Conservation (phyloP, 352 stramenopile species). For the Blastocystis sp. region DNA sequence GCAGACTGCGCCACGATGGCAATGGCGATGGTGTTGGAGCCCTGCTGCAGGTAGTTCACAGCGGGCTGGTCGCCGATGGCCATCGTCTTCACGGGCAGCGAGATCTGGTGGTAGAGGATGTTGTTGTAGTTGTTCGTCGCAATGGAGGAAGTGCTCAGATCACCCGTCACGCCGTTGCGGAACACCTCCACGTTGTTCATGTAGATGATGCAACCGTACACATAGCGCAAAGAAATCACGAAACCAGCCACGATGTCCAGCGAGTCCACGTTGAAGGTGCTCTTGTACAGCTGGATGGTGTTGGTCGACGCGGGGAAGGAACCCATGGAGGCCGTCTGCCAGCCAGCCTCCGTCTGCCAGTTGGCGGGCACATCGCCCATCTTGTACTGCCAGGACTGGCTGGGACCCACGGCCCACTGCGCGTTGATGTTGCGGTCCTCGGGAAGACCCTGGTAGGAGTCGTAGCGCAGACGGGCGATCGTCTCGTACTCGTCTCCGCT, state of each 20-base stretch:
- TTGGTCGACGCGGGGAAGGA: slow-evolving; percentile 18
- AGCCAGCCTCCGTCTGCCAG: slow-evolving; percentile 2
- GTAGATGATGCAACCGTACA: slow-evolving; percentile 24
- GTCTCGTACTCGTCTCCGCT: not conserved
- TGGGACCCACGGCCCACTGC: slow-evolving; percentile 3
- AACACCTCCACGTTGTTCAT: slow-evolving; percentile 30
- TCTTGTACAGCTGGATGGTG: slow-evolving; percentile 58
- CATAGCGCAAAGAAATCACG: slow-evolving; percentile 24
- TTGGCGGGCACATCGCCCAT: slow-evolving; percentile 33
- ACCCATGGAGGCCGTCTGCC: not conserved
- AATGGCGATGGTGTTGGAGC: no score
- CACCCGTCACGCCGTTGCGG: slow-evolving; percentile 10
- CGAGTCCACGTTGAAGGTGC: not conserved
- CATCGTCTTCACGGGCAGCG: slow-evolving; percentile 7
- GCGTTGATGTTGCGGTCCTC: not conserved
- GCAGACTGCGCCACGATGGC: no score
- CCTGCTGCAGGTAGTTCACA: not conserved
- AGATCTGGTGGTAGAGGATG: slow-evolving; percentile 2
- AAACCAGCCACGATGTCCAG: not conserved
- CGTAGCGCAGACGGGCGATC: not conserved
- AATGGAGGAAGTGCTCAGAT: slow-evolving; percentile 15
- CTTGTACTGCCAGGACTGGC: slow-evolving; percentile 23
- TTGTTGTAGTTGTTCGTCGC: not conserved
- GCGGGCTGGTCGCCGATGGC: not conserved
- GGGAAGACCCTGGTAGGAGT: not conserved